A percentile compares a stretch with the other conserved stretches of the same genome.
Evolutionary conservation across 768 basidiomycete genomes (phyloP).

Genomic region (Termitomyces sp.): DNA sequence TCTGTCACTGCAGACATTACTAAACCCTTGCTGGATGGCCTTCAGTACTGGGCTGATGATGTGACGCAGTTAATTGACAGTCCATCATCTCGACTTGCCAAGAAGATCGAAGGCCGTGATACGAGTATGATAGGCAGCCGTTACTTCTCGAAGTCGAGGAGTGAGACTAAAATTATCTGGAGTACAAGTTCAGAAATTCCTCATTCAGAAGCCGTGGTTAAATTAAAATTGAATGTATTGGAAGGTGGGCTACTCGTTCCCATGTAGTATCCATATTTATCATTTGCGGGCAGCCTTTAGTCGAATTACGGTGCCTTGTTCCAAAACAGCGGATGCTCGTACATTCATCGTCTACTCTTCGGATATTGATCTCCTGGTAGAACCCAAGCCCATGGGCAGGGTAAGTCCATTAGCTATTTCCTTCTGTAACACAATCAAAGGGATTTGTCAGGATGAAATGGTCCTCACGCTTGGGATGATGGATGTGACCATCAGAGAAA

Average conservation of each 20-base stretch:
- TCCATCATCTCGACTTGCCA: constrained; percentile 22
- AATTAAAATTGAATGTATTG: constrained; percentile 36
- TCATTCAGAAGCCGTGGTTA: constrained; percentile 41
- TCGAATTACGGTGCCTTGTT: constrained; percentile 46
- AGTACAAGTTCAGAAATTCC: constrained; percentile 19
- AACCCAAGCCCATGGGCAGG: constrained; percentile 67
- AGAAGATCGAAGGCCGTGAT: constrained; percentile 39
- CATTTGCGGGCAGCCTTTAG: constrained; percentile 23
- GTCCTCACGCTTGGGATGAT: constrained; percentile 56
- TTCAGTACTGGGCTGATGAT: constrained; percentile 91
- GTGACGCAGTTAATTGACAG: constrained; percentile 63
- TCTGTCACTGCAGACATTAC: constrained; percentile 54
- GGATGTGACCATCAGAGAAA: constrained; percentile 54
- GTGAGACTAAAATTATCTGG: constrained; percentile 33
- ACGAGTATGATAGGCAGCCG: constrained; percentile 74
- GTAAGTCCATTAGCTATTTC: constrained; percentile 28
- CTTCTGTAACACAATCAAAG: background rate
- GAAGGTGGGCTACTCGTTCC: constrained; percentile 31
- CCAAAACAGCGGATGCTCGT: constrained; percentile 19
- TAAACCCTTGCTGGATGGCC: constrained; percentile 63
- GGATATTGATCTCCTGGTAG: constrained; percentile 57
- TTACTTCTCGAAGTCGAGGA: constrained; percentile 59
- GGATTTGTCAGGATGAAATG: constrained; percentile 57
- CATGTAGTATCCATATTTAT: background rate
- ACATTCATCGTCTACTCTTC: constrained; percentile 57